A percentile compares a stretch with the other conserved stretches of the same genome.
Evolutionary conservation across 2,329 filamentous ascomycete species (phyloP).

Genomic region (Colletotrichum sp.): DNA sequence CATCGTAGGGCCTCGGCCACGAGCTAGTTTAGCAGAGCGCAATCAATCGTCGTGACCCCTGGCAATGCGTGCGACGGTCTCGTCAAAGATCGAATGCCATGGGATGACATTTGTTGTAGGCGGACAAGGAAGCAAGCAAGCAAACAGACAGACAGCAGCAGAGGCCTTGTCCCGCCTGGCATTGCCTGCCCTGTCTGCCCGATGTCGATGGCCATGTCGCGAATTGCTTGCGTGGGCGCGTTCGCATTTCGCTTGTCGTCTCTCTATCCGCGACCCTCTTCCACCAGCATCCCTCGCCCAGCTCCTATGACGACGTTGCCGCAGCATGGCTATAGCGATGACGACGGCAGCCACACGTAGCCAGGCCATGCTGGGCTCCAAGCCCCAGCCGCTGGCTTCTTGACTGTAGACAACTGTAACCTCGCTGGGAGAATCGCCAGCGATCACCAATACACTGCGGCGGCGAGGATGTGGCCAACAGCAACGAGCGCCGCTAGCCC

Average conservation of each 20-base stretch:
- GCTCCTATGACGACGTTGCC: slow-evolving; percentile 2
- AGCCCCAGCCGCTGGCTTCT: not conserved
- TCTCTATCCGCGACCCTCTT: not conserved
- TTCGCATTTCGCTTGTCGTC: not conserved
- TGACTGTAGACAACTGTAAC: not conserved
- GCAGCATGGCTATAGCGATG: not conserved
- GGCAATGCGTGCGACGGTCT: not conserved
- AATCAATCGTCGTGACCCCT: not conserved
- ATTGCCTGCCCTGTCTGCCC: not conserved
- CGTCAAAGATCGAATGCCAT: not conserved
- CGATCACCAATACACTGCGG: not conserved
- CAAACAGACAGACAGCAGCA: not conserved
- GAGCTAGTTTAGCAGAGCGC: not conserved
- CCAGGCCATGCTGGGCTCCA: not conserved
- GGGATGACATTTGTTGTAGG: slow-evolving; percentile 1
- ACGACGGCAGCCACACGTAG: slow-evolving; percentile 14
- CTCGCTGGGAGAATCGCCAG: not conserved
- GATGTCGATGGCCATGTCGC: not conserved
- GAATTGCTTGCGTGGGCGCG: not conserved
- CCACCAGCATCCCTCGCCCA: not conserved
- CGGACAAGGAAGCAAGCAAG: not conserved
- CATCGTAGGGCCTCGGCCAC: not conserved
- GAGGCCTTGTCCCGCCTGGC: not conserved
- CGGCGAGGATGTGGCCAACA: not conserved
- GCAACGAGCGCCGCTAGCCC: not conserved